phyloP scores from a whole-genome alignment of 2,329 filamentous ascomycete genomes.

The Diplodia corticola region DNA sequence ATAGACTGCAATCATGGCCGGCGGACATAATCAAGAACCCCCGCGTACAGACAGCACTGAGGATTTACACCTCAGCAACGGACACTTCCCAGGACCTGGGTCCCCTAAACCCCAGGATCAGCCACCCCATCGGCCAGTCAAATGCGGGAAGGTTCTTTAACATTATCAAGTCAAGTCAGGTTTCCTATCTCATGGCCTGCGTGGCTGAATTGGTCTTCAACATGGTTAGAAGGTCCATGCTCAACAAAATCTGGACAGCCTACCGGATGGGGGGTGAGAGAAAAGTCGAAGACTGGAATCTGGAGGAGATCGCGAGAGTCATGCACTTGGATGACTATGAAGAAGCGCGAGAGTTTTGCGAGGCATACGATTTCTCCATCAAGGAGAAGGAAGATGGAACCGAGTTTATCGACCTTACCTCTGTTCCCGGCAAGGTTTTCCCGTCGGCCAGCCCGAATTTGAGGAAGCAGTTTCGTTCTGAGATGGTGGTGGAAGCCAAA shows the following conservation, averaged over 20 bases:
- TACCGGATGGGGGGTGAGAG: conserved; percentile 54
- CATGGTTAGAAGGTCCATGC: conserved; percentile 56
- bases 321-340: conserved; percentile 58
- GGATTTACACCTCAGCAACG: conserved; percentile 57
- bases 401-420: conserved; percentile 55
- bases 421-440: conserved; percentile 41
- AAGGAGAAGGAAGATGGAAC: conserved; percentile 47
- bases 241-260: conserved; percentile 57
- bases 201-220: conserved; percentile 65
- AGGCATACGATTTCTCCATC: conserved; percentile 55
- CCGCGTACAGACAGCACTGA: conserved; percentile 57
- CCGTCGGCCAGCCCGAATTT: conserved; percentile 32
- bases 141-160: conserved; percentile 61
- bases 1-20: conserved; percentile 59
- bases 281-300: conserved; percentile 58
- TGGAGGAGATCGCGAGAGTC: conserved; percentile 52
- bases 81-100: conserved; percentile 55
- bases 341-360: conserved; percentile 56
- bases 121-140: conserved; percentile 57
- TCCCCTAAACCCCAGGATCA: conserved; percentile 50
- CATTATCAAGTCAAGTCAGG: conserved; percentile 54
- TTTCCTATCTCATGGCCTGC: conserved; percentile 65
- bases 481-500: conserved; percentile 59
- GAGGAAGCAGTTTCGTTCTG: conserved; percentile 55
- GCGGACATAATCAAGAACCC: conserved; percentile 50